phyloP scores from a whole-genome alignment of 495 filamentous ascomycete species.

The Cudoniella acicularis region DNA sequence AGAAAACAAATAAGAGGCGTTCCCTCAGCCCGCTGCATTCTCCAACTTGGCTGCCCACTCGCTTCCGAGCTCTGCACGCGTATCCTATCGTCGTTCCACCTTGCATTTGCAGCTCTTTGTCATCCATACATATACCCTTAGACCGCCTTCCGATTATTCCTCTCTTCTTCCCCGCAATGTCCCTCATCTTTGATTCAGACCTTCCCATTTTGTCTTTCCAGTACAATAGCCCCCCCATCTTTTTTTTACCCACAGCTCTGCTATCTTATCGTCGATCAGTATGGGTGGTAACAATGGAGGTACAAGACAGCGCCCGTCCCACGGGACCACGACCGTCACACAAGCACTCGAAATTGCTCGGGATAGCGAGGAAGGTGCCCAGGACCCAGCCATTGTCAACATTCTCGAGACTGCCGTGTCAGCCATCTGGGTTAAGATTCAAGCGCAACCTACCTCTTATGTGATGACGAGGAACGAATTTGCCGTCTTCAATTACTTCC shows the following conservation, averaged over 20 bases:
- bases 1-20: slow-evolving; percentile 23
- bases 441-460: slow-evolving; percentile 56
- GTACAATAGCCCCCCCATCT: neutral
- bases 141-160: slow-evolving; percentile 1
- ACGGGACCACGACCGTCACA: slow-evolving; percentile 27
- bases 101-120: neutral
- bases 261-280: slow-evolving; percentile 12
- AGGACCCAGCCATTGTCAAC: slow-evolving; percentile 45
- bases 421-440: slow-evolving; percentile 60
- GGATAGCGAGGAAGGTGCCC: slow-evolving; percentile 54
- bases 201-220: slow-evolving; percentile 16
- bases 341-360: slow-evolving; percentile 65
- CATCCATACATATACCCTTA: neutral
- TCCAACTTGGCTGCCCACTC: slow-evolving; percentile 6
- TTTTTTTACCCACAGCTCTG: slow-evolving; percentile 3
- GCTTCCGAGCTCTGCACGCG: neutral
- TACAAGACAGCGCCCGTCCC: slow-evolving; percentile 9
- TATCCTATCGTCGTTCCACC: neutral
- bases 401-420: slow-evolving; percentile 54
- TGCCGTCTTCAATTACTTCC: slow-evolving; percentile 74
- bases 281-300: slow-evolving; percentile 9
- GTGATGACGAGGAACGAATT: slow-evolving; percentile 69
- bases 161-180: slow-evolving; percentile 16
- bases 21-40: slow-evolving; percentile 1
- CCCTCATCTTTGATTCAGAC: slow-evolving; percentile 12